Conservation (phyloP, 805 yeast species). For the Candida ipomoeae region DNA sequence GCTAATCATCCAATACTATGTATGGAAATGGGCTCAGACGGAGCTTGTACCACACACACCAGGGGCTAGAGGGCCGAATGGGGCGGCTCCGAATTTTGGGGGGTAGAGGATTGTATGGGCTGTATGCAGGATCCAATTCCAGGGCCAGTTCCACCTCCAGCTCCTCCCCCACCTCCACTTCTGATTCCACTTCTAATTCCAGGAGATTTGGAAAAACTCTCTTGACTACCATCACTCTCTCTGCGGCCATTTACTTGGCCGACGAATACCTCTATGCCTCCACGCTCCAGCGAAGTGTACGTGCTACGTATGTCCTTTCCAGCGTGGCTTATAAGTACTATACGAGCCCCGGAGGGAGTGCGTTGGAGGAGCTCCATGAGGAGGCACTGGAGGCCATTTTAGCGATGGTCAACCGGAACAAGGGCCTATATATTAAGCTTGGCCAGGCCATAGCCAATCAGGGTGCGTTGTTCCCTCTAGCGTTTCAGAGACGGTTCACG, state of each 20-base stretch:
- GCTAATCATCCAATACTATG: too few relatives aligned
- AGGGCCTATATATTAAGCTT: constrained; percentile 61
- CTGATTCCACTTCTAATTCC: too few relatives aligned
- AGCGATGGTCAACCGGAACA: constrained; percentile 28
- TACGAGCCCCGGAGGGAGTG: constrained; percentile 32
- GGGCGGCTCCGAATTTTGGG: too few relatives aligned
- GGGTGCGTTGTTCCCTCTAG: constrained; percentile 61
- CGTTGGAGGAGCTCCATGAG: constrained; percentile 54
- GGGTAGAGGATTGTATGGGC: too few relatives aligned
- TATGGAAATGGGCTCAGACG: too few relatives aligned
- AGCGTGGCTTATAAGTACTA: constrained; percentile 59
- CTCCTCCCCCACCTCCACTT: too few relatives aligned
- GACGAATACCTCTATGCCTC: constrained; percentile 47
- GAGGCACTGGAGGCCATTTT: constrained; percentile 44
- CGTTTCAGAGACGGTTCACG: constrained; percentile 55
- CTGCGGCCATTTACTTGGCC: constrained; percentile 18
- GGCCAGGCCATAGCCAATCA: constrained; percentile 82
- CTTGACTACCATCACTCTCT: constrained; percentile 3
- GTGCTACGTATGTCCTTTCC: constrained; percentile 46
- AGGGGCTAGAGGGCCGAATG: too few relatives aligned
- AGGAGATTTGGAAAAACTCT: background rate
- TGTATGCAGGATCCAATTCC: too few relatives aligned
- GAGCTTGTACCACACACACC: too few relatives aligned
- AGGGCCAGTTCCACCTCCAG: too few relatives aligned
- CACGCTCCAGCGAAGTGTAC: constrained; percentile 46